Evolutionary conservation across 176 grass and related monocot species (phyloP), one percentile per base, ranked within the genome.

Genomic region (Thalia dealbata): DNA sequence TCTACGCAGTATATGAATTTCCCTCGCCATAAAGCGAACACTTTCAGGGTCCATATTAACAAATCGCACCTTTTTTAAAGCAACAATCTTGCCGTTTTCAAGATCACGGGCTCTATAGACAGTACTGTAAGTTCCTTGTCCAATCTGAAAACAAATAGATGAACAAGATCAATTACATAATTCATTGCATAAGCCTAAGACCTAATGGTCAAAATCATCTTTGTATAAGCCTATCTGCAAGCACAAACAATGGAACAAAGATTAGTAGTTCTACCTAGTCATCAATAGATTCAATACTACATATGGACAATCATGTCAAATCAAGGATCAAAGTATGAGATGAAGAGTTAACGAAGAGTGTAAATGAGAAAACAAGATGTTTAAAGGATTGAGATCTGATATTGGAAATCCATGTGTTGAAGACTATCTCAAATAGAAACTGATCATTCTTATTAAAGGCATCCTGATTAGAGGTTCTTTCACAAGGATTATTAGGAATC

Each of bases 21-120:
- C 88, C 27, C 88, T 75, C 14, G 88, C 85, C 88, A 91, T 91
- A 80, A 91, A 91, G 50, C 84, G 84, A 18, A 91, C 85, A 80
- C 88, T 91, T 75, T 91, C 88, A 46, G 85, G 79, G 71, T 87
- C 88, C 88, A 87, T 87, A 78, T 91, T 91, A 14, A 87, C 79
- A 78, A 91, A 91, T 5, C 88, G 76, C 16, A 91, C 88, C 3
- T 85, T 85, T 76, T 91, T 91, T 2, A 91, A 70, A 26, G 85
- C 88, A n/a, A 91, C 88, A 71, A 91, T 78, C 77, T 91, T 91
- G 22, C 82, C 79, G 18, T 3, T 87, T 67, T 91, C 73, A 61
- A 91, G 88, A 75, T 91, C 88, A 0, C 73, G 72, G 38, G 85
- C 88, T 77, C 74, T 91, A 79, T 87, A 91, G 67, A 91, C 88